Conservation (phyloP, 1,284 basidiomycete genomes). For the Anthracocystis setariae region DNA sequence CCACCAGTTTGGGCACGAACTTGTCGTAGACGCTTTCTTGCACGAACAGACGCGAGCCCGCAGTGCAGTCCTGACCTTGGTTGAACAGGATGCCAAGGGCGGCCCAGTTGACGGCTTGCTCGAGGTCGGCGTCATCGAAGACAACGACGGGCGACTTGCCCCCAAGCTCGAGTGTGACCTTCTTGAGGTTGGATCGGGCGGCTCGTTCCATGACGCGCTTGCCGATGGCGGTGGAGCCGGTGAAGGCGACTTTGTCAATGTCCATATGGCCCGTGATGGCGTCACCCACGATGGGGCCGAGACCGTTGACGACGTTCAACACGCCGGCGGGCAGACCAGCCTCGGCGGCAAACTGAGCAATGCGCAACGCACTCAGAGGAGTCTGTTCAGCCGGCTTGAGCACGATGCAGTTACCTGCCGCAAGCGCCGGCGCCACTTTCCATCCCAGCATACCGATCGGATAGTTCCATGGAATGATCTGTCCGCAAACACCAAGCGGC, state of each 20-base stretch:
- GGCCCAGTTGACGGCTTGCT: constrained; percentile 71
- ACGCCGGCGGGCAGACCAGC: constrained; percentile 82
- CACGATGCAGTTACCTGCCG: constrained; percentile 69
- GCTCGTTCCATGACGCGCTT: constrained; percentile 80
- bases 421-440: constrained; percentile 73
- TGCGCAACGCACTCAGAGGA: constrained; percentile 75
- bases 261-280: constrained; percentile 72
- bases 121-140: constrained; percentile 73
- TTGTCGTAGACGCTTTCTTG: constrained; percentile 75
- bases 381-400: constrained; percentile 78
- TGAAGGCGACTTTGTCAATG: constrained; percentile 73
- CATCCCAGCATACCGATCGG: constrained; percentile 70
- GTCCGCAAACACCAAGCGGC: constrained; percentile 82
- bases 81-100: constrained; percentile 83
- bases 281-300: constrained; percentile 83
- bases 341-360: constrained; percentile 78
- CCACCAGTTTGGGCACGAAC: constrained; percentile 74
- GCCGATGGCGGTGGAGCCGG: constrained; percentile 77
- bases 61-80: constrained; percentile 72
- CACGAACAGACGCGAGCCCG: constrained; percentile 79
- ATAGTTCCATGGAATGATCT: constrained; percentile 74
- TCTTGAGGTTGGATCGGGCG: constrained; percentile 84
- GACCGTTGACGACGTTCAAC: constrained; percentile 79
- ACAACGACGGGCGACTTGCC: constrained; percentile 86
- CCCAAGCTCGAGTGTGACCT: constrained; percentile 80